Evolutionary conservation across 2,329 filamentous ascomycete genomes (phyloP), one percentile per base, ranked within the genome.

Genomic region (Apiospora kogelbergensis): DNA sequence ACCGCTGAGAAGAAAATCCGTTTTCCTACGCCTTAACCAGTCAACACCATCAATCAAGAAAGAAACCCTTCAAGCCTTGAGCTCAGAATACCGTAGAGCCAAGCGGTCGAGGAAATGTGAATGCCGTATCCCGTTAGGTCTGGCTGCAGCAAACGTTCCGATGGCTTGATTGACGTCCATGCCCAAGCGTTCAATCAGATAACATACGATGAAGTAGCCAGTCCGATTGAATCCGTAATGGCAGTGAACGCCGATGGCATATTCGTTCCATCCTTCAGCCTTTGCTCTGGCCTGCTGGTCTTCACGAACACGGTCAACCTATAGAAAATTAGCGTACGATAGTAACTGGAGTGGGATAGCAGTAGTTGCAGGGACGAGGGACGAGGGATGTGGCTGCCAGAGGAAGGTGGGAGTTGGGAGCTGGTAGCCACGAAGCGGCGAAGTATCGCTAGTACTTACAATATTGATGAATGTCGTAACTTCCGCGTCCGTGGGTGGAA

Each of bases 161-260:
- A 98, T 90, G 1, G 95, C 95, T 68, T 91, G 89, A 74, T 92
- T 88, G 1, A 97, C 88, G 26, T 83, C 83, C 75, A 89, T 95
- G 0, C 88, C 90, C 73, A 92, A 88, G 63, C 89, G 85, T 81
- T 98, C 94, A 17, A 98, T 91, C n/a, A 98, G 84, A 77, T 98
- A 98, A 76, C 91, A 94, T 41, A 93, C 91, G 66, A 98, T 89
- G 77, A 98, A 93, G 78, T 95, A 97, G 0, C 95, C 95, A 0
- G 95, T 98, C 26, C 95, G 88, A 78, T 98, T 98, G 82, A 97
- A 98, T 0, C 95, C 95, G 74, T 98, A 98, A 76, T 98, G 95
- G 76, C 95, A 98, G 78, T 98, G 95, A 0, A 97, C 93, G 2
- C 91, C 95, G 66, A 97, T 88, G 64, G 91, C 82, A 24, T 80